phyloP scores from a whole-genome alignment of 1,284 basidiomycete species.

The Cutaneotrichosporon cutaneum region DNA sequence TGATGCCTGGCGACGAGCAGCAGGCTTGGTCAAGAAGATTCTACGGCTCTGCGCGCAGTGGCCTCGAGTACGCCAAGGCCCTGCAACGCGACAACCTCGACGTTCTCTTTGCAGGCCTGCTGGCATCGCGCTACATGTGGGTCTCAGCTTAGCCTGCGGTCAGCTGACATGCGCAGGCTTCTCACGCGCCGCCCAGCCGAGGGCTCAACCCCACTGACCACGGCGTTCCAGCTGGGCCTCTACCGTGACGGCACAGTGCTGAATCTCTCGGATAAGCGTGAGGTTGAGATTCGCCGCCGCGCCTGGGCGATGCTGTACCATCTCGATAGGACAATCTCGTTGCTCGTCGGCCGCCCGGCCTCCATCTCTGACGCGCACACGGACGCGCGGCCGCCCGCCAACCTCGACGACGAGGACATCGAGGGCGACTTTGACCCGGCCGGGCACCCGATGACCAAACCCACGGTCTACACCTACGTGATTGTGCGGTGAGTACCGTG shows the following conservation, averaged over 20 bases:
- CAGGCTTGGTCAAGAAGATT: slow-evolving; percentile 51
- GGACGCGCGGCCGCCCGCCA: slow-evolving; percentile 53
- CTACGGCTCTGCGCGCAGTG: slow-evolving; percentile 52
- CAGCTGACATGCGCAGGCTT: slow-evolving; percentile 36
- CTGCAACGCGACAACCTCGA: slow-evolving; percentile 54
- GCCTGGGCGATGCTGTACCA: slow-evolving; percentile 55
- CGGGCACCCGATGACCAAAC: slow-evolving; percentile 51
- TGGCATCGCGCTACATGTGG: slow-evolving; percentile 54
- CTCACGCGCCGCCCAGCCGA: slow-evolving; percentile 53
- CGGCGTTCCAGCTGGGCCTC: slow-evolving; percentile 54
- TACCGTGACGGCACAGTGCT: slow-evolving; percentile 54
- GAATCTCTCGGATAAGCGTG: slow-evolving; percentile 51
- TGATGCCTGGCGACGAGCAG: slow-evolving; percentile 50
- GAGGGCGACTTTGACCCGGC: slow-evolving; percentile 52
- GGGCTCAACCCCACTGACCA: slow-evolving; percentile 53
- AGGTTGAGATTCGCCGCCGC: slow-evolving; percentile 53
- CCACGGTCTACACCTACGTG: slow-evolving; percentile 53
- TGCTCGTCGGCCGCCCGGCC: slow-evolving; percentile 53
- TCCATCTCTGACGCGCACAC: slow-evolving; percentile 54
- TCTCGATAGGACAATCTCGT: slow-evolving; percentile 52
- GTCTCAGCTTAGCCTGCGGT: slow-evolving; percentile 13
- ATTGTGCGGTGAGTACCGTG: slow-evolving; percentile 43
- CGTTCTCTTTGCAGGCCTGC: slow-evolving; percentile 52
- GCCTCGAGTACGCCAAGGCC: slow-evolving; percentile 53
- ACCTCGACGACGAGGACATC: slow-evolving; percentile 54